Base-by-base conservation (phyloP, 2,329 filamentous ascomycete genomes). In the Chrysoporthe austroafricana region DNA sequence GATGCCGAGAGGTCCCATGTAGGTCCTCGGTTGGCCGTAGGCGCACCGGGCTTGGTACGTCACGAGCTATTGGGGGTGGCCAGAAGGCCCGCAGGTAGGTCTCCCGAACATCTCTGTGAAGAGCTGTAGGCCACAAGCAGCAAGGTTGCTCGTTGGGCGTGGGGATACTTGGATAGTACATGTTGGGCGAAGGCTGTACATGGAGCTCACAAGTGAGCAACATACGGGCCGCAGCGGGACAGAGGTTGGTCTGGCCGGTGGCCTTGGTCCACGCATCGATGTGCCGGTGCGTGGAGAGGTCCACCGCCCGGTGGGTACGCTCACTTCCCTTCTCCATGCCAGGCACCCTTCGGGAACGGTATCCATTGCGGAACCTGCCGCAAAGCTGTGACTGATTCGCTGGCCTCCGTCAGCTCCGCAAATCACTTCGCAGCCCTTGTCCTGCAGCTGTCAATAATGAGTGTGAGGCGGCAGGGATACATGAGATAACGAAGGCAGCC, bases 11-110 rank as follows among this genome's bases (percentile, higher is more conserved):
- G 63, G 46, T 50, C 57, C 57, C 14, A 16, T 64, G 43, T 60
- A 58, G 18, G 21, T 60, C 50, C 60, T 56, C 58, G 34, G 65
- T 67, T 67, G 68, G 62, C 61, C 46, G 62, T 67, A 67, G 66
- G 68, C 56, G 62, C 63, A 48, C 42, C 44, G 52, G 68, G 65
- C 68, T 69, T 62, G 64, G 65, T 69, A 67, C 68, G 68, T 69
- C 68, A 65, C 59, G 58, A 39, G 59, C 57, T 50, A 54, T 50
- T 56, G 52, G n/a, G 65, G 48, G 50, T 56, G 65, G 44, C 61
- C 67, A 64, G 34, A 54, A 64, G 67, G 64, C 57, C 26, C 44
- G 67, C 62, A 61, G 64, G n/a, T 34, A 46, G 62, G 36, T 58
- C 62, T 42, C 48, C 59, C 42, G 54, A 32, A 52, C 32, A 64